phyloP scores from a whole-genome alignment of 1,139 yeast genomes.

The Arxiozyma slooffiae region DNA sequence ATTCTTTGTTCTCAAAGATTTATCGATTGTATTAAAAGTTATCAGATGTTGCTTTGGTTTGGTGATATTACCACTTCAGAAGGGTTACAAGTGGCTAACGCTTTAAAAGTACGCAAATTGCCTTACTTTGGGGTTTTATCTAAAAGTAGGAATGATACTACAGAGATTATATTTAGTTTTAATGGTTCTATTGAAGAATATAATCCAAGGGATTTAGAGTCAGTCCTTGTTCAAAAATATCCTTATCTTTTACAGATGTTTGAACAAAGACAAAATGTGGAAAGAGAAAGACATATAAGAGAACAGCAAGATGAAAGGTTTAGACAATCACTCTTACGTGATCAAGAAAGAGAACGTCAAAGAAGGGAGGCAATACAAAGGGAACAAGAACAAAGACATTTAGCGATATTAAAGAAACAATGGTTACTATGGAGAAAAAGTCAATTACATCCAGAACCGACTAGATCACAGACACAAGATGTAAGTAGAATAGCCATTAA shows the following conservation, averaged over 20 bases:
- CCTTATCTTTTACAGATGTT: conserved; percentile 52
- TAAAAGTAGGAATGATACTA: conserved; percentile 44
- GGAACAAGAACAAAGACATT: conserved; percentile 23
- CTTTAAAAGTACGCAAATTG: conserved; percentile 60
- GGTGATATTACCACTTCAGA: conserved; percentile 70
- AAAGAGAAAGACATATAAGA: conserved; percentile 49
- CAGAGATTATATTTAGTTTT: conserved; percentile 56
- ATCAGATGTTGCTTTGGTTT: conserved; percentile 68
- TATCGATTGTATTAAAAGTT: conserved; percentile 39
- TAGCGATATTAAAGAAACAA: conserved; percentile 23
- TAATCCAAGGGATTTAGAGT: conserved; percentile 31
- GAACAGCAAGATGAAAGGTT: conserved; percentile 74
- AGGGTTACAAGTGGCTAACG: conserved; percentile 73
- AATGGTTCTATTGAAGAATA: conserved; percentile 44
- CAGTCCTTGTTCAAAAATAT: conserved; percentile 44
- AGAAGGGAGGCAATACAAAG: conserved; percentile 22
- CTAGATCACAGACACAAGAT: conserved; percentile 12
- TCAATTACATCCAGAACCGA: conserved; percentile 33
- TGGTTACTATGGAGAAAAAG: conserved; percentile 44
- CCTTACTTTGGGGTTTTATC: conserved; percentile 71
- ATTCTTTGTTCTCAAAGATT: conserved; percentile 49
- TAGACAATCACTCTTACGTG: conserved; percentile 48
- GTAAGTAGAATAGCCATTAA: conserved; percentile 52
- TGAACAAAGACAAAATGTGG: conserved; percentile 52
- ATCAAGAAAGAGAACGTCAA: conserved; percentile 34